Evolutionary conservation across 208 protist genomes (phyloP), one percentile per base, ranked within the genome.

Genomic region (Leishmania martiniquensis): DNA sequence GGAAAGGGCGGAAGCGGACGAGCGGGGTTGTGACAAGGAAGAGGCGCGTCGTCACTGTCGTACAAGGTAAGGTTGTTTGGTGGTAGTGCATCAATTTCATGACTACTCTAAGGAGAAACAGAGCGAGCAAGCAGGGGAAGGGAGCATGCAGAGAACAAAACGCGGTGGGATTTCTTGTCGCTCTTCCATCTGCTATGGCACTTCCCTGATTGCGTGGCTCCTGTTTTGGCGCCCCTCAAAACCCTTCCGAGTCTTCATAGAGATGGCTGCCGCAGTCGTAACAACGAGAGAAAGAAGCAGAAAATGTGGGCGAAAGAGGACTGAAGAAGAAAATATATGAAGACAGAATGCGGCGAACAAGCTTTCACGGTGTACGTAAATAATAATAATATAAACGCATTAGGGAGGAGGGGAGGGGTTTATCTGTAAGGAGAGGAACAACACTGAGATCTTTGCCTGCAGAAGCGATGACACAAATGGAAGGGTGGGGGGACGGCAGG

Each of bases 301-400:
- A 60, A 59, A 47, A 34, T 15, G n/a, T n/a, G n/a, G n/a, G n/a
- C n/a, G n/a, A n/a, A n/a, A n/a, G n/a, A n/a, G n/a, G n/a, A n/a
- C n/a, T n/a, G n/a, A n/a, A n/a, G n/a, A n/a, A n/a, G n/a, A 72
- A 78, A 72, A 47, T 32, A 59, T 34, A n/a, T 0, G 25, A 12
- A 62, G 34, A 62, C 7, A 60, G 32, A 62, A 20, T 12, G 10
- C 55, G n/a, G 55, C 55, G 34, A 15, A n/a, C 25, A 12, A 15
- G 13, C 2, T 32, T 32, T 62, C 9, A 62, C 20, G 55, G 55
- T 62, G 13, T 62, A 7, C 55, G 13, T 34, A 62, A 62, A 17
- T 12, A 2, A 12, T 13, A 4, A 34, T 29, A 62, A 29, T 12
- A 29, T 0, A 62, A 63, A 13, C 29, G 29, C 29, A 29, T 37